Base-by-base conservation (phyloP, 495 filamentous ascomycete species). In the Xylaria intraflava region DNA sequence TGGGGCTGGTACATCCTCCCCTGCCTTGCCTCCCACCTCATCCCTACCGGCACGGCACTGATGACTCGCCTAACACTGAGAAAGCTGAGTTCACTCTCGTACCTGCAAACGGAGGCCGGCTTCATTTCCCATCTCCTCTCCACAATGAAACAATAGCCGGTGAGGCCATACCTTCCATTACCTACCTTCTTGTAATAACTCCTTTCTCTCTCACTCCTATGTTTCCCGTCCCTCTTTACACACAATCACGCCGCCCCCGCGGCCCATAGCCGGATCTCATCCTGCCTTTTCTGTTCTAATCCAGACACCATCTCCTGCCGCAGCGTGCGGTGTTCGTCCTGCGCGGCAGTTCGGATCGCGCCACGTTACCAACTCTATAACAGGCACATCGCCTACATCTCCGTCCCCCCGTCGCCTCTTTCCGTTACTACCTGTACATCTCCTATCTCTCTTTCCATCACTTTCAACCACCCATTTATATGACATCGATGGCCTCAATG, bases 41-140 rank as follows among this genome's bases (percentile, higher is more conserved):
- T n/a, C n/a, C n/a, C n/a, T n/a, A n/a, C n/a, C n/a, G n/a, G n/a
- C n/a, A n/a, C n/a, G n/a, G n/a, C n/a, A n/a, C 35, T 46, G 43
- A 54, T 33, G 33, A 54, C 43, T 46, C 43, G 43, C 42, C 43
- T 43, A 47, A 24, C 17, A 31, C 43, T 33, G n/a, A n/a, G 46
- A 53, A 52, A 26, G 20, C 19, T 26, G 35, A 29, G n/a, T 40
- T 24, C 12, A 30, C 30, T 49, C 35, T 26, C 35, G n/a, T n/a
- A n/a, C 41, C 40, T 19, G 22, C 50, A 38, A 46, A 20, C 51
- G 26, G 42, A 46, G 27, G 44, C n/a, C 44, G 38, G 50, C 50
- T 44, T 51, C 49, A 22, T 22, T 31, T 29, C 17, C 10, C 19
- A 22, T 22, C 39, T 35, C 20, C 20, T 29, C 16, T 44, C 41